Evolutionary conservation across 352 stramenopile genomes (phyloP).

Genomic region (Globisporangium viniferum): DNA sequence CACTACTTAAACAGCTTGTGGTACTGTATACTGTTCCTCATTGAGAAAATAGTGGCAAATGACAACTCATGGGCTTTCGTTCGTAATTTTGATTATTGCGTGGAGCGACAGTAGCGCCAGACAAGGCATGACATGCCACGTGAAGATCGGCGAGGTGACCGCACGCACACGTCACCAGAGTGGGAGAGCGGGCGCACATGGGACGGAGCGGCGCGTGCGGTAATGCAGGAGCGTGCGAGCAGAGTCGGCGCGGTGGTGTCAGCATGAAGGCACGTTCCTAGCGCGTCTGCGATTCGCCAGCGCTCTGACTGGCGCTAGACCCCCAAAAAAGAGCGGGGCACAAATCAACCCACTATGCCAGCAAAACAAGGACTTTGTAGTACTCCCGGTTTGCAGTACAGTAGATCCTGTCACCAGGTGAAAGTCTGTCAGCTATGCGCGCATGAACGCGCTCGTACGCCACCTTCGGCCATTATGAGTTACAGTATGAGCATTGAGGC

Average conservation of each 20-base stretch:
- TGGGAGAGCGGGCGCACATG: conserved; percentile 1
- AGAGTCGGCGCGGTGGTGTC: not conserved
- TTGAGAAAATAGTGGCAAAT: too few species aligned
- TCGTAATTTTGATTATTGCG: not conserved
- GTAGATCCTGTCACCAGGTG: too few species aligned
- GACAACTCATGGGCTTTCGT: too few species aligned
- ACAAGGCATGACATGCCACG: not conserved
- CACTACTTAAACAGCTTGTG: too few species aligned
- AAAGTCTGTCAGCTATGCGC: too few species aligned
- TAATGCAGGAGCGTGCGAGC: not conserved
- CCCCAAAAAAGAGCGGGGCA: not conserved
- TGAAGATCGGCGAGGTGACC: not conserved
- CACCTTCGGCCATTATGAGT: too few species aligned
- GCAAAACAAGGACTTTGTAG: not conserved
- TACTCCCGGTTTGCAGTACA: not conserved
- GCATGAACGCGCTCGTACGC: too few species aligned
- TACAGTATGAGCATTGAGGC: too few species aligned
- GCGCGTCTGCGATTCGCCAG: not conserved
- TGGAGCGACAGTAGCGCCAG: not conserved
- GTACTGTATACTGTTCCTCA: too few species aligned
- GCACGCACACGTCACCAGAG: not conserved
- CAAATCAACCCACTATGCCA: not conserved
- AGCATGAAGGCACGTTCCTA: conserved; percentile 14
- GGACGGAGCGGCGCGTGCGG: conserved; percentile 2
- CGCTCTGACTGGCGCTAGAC: not conserved